Base-by-base conservation (phyloP, 2,329 filamentous ascomycete genomes). In the Didymella segeticola region DNA sequence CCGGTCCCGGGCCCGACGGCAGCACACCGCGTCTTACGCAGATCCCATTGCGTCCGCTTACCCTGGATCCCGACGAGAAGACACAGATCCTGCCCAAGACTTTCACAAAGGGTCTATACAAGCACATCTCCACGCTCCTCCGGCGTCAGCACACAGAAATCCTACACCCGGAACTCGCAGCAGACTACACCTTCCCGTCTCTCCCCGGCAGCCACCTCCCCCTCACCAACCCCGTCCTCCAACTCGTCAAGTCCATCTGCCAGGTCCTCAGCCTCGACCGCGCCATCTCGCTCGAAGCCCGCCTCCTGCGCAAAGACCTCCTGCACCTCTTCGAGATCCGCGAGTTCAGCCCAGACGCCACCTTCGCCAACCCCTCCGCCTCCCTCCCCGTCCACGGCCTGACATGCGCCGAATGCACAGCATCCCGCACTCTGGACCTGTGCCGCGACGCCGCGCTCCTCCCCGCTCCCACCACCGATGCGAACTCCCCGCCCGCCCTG, bases 201-300 rank as follows among this genome's bases (percentile, higher is more conserved):
- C 84, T 96, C 1, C 92, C 91, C 0, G 88, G 91, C 43, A 88
- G 87, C 1, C 86, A 91, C 66, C 78, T 86, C 12, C 77, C 79
- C 17, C 75, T 81, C 3, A 71, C 47, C 31, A 93, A 95, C 66
- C 90, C 93, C 0, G 86, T 91, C 0, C 83, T 99, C 1, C 93
- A 98, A 74, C 85, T 99, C 3, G 91, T 96, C 64, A 99, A 98
- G 76, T 86, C 85, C 15, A 83, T 99, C 36, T 96, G 96, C 86
- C 93, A 98, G 72, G 89, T 99, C 9, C 81, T 99, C 5, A 90
- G 86, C 27, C 84, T 99, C 1, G 95, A 96, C 77, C 95, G 93
- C 74, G 91, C 91, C 64, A 95, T 96, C 65, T 89, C 87, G 0
- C 85, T 96, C 41, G 93, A 98, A 75, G 92, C 91, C 2, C 87